Conservation (phyloP, 2,329 filamentous ascomycete species). For the Aspergillus flavus region DNA sequence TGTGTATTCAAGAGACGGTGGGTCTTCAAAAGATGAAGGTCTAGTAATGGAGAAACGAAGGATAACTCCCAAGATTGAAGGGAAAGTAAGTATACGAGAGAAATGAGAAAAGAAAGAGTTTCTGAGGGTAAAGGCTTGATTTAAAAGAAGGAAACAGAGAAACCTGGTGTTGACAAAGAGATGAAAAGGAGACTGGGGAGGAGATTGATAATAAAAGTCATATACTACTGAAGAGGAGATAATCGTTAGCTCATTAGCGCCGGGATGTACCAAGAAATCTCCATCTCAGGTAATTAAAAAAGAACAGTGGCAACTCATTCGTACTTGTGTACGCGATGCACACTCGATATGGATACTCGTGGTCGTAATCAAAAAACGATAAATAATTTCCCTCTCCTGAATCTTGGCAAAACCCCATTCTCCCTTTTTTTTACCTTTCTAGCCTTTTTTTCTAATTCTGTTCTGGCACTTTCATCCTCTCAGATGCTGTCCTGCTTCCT, state of each 20-base stretch:
- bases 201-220: not conserved
- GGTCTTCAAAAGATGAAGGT: not conserved
- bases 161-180: not conserved
- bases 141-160: not conserved
- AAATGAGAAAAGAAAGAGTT: not conserved
- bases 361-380: slow-evolving; percentile 5
- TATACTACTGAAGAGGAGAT: slow-evolving; percentile 7
- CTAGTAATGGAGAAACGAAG: not conserved
- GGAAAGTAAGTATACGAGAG: not conserved
- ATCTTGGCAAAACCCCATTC: not conserved
- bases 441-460: not conserved
- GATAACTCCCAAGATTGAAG: not conserved
- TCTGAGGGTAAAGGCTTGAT: not conserved
- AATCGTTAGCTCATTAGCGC: slow-evolving; percentile 17
- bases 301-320: slow-evolving; percentile 20
- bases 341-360: slow-evolving; percentile 12
- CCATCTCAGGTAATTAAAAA: not conserved
- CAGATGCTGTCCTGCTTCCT: not conserved
- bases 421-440: not conserved
- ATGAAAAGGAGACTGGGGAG: not conserved
- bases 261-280: not conserved
- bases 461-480: not conserved
- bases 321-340: slow-evolving; percentile 7
- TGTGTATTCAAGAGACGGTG: not conserved
- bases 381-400: not conserved